Percentiles rank a stretch among this genome's conserved stretches.
phyloP scores from a whole-genome alignment of 164 flowering plant species.

The Sedum album region DNA sequence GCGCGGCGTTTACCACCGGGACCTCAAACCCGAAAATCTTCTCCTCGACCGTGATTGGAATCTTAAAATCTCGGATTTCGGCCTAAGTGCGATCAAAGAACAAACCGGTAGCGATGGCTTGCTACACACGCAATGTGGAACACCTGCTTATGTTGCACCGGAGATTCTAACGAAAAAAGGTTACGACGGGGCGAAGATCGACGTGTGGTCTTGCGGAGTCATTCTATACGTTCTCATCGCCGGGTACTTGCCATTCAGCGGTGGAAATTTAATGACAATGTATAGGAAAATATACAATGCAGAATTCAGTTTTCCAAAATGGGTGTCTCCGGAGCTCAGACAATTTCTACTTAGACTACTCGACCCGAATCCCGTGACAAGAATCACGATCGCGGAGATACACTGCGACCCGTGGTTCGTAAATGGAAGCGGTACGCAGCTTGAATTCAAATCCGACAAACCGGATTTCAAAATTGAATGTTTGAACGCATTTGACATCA shows the following conservation, averaged over 20 bases:
- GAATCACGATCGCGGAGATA: background rate
- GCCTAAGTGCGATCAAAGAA: background rate
- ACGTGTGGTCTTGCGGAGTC: background rate
- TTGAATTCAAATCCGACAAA: too few species aligned
- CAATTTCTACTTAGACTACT: background rate
- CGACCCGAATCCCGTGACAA: background rate
- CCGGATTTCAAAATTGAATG: slow-evolving; percentile 9
- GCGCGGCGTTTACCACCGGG: slow-evolving; percentile 2
- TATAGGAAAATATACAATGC: background rate
- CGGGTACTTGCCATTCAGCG: background rate
- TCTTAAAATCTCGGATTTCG: background rate
- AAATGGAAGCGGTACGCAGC: background rate
- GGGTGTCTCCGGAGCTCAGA: background rate
- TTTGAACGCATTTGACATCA: slow-evolving; percentile 67
- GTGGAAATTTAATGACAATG: background rate
- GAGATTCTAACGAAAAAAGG: background rate
- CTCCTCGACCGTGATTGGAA: background rate
- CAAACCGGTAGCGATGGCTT: background rate
- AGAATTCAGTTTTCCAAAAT: background rate
- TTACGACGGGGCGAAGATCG: background rate
- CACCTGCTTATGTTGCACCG: background rate
- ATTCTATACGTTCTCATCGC: background rate
- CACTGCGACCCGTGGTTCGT: background rate
- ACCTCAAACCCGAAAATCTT: background rate
- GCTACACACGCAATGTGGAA: background rate